These are phyloP conservation scores for Amanita pallidorosea DNA, from an alignment of 768 basidiomycete genomes.

Conservation along the genomic window DNA sequence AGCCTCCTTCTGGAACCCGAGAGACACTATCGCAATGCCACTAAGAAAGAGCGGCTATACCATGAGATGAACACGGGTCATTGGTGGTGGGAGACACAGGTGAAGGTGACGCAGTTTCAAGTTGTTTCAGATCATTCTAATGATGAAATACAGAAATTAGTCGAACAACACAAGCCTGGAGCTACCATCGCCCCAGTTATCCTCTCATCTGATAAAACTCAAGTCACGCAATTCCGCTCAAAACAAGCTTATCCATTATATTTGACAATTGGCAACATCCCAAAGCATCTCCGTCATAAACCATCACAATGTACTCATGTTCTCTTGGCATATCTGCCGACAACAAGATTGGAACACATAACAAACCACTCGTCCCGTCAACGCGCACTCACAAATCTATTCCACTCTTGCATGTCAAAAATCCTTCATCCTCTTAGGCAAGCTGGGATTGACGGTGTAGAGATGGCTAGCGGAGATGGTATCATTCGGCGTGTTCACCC, in stretches of 20 bases:
- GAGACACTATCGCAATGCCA: slow-evolving; percentile 15
- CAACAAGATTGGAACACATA: not conserved
- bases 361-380: not conserved
- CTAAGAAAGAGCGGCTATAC: slow-evolving; percentile 12
- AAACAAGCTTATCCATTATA: slow-evolving; percentile 37
- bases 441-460: not conserved
- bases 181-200: not conserved
- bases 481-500: slow-evolving; percentile 18
- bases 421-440: not conserved
- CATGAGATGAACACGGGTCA: slow-evolving; percentile 21
- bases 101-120: not conserved
- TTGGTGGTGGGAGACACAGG: not conserved
- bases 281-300: slow-evolving; percentile 26
- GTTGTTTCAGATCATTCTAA: no score
- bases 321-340: not conserved
- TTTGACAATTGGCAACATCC: slow-evolving; percentile 35
- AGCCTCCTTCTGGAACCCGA: slow-evolving; percentile 18
- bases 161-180: slow-evolving; percentile 24
- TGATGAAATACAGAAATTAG: no score
- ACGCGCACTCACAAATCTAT: not conserved
- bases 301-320: slow-evolving; percentile 15
- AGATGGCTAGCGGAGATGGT: slow-evolving; percentile 24
- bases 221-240: slow-evolving; percentile 26
- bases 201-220: slow-evolving; percentile 34
- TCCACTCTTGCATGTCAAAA: not conserved